Percentiles rank a stretch among this genome's conserved stretches.
These are phyloP conservation scores for Begonia masoniana DNA, from an alignment of 306 rosid genomes.

Conservation along the genomic window DNA sequence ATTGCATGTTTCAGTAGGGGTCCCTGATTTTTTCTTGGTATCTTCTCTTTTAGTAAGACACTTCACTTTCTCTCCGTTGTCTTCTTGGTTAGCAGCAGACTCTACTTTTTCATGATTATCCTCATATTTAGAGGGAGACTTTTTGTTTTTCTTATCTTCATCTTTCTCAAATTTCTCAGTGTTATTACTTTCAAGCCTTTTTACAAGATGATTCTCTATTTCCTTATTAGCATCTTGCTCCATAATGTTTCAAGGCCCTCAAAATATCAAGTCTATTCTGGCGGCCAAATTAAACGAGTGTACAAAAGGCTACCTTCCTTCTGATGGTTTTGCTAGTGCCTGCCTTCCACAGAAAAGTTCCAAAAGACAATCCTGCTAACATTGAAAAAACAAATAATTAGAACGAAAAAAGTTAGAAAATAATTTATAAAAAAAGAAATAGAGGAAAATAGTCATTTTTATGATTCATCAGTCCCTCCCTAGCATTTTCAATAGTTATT, in stretches of 20 bases:
- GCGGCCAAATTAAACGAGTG: too few relatives aligned
- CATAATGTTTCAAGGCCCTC: constrained; percentile 4
- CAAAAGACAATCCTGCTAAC: too few relatives aligned
- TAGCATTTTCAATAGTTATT: too few relatives aligned
- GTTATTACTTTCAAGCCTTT: not conserved
- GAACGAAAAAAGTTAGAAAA: too few relatives aligned
- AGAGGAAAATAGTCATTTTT: too few relatives aligned
- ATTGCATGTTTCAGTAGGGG: constrained; percentile 12
- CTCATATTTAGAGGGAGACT: constrained; percentile 2
- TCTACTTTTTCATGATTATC: constrained; percentile 2
- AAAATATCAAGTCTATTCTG: too few relatives aligned
- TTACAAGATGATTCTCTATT: not conserved
- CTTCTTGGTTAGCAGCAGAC: constrained; percentile 7
- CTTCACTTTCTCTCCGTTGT: constrained; percentile 3
- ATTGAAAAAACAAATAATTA: too few relatives aligned
- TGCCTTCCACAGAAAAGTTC: too few relatives aligned
- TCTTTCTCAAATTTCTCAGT: not conserved
- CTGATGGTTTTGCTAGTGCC: too few relatives aligned
- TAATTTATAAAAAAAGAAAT: too few relatives aligned
- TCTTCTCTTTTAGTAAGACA: constrained; percentile 1
- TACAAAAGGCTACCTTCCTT: too few relatives aligned
- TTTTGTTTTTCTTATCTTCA: constrained; percentile 3
- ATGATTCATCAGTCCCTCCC: too few relatives aligned
- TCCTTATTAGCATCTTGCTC: constrained; percentile 10
- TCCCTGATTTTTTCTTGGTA: constrained; percentile 14